Percentiles rank a stretch among this genome's conserved stretches.
Evolutionary conservation across 306 rosid genomes (phyloP).

Genomic region (Inga leiocalycina): DNA sequence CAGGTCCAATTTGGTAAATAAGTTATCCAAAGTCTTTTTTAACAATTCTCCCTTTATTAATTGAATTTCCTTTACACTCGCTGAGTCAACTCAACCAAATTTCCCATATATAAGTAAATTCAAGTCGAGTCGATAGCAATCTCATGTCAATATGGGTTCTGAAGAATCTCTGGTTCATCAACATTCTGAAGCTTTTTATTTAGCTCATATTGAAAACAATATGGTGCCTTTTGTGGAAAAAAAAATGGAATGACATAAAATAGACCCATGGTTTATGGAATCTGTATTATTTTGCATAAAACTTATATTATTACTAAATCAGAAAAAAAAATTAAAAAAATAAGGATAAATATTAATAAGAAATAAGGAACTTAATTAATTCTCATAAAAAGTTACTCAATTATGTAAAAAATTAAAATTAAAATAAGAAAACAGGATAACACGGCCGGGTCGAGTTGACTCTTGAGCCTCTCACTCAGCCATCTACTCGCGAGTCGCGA

Average conservation of each 20-base stretch:
- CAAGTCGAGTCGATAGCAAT: not conserved
- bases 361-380: not conserved
- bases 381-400: not conserved
- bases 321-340: not conserved
- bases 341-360: not conserved
- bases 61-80: not conserved
- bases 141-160: not conserved
- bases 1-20: too few species aligned
- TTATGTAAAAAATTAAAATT: not conserved
- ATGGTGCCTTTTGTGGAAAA: not conserved
- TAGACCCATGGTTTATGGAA: not conserved
- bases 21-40: too few species aligned
- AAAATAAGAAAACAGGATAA: slow-evolving; percentile 31
- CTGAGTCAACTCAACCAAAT: slow-evolving; percentile 39
- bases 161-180: not conserved
- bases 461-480: slow-evolving; percentile 53
- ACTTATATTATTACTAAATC: not conserved
- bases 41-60: not conserved
- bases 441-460: slow-evolving; percentile 76
- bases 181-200: not conserved
- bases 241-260: not conserved
- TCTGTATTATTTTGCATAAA: not conserved
- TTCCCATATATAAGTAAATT: not conserved
- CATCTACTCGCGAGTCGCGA: slow-evolving; percentile 68
- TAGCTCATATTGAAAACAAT: not conserved